These are phyloP conservation scores for Aspergillus coremiiformis DNA, from an alignment of 495 filamentous ascomycete species.

Conservation along the genomic window DNA sequence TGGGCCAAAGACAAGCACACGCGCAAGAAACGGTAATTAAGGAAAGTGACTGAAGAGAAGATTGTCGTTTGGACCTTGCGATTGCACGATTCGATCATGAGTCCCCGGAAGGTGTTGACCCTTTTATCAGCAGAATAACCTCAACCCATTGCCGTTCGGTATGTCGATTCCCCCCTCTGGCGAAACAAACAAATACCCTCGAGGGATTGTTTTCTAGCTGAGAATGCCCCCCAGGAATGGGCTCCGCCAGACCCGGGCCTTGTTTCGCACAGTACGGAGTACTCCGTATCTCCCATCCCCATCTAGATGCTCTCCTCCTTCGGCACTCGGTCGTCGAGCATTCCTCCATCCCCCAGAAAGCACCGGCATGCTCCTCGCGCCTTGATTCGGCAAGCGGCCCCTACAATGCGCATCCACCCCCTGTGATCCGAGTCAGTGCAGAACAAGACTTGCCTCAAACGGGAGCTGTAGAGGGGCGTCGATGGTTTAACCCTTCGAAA, in stretches of 20 bases:
- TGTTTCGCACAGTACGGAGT: too few species aligned
- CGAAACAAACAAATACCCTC: slow-evolving; percentile 7
- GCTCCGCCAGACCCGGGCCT: not conserved
- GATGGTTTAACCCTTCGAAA: not conserved
- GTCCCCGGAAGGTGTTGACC: slow-evolving; percentile 1
- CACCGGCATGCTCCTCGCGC: not conserved
- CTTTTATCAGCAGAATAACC: slow-evolving; percentile 13
- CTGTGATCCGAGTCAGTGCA: not conserved
- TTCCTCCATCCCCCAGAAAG: not conserved
- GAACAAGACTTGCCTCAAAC: not conserved
- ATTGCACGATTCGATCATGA: not conserved
- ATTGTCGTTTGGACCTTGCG: not conserved
- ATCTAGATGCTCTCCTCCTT: too few species aligned
- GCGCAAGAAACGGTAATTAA: not conserved
- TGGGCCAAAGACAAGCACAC: not conserved
- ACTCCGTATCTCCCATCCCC: too few species aligned
- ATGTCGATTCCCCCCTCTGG: slow-evolving; percentile 5
- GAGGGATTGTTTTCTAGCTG: slow-evolving; percentile 1
- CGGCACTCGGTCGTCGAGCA: too few species aligned
- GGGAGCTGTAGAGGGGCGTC: not conserved
- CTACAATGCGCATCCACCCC: not conserved
- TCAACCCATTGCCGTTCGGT: not conserved
- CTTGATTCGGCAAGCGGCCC: not conserved
- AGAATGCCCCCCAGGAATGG: slow-evolving; percentile 15
- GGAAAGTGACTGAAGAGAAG: slow-evolving; percentile 7